phyloP scores from a whole-genome alignment of 441 rosid species.

The Corymbia citriodora region DNA sequence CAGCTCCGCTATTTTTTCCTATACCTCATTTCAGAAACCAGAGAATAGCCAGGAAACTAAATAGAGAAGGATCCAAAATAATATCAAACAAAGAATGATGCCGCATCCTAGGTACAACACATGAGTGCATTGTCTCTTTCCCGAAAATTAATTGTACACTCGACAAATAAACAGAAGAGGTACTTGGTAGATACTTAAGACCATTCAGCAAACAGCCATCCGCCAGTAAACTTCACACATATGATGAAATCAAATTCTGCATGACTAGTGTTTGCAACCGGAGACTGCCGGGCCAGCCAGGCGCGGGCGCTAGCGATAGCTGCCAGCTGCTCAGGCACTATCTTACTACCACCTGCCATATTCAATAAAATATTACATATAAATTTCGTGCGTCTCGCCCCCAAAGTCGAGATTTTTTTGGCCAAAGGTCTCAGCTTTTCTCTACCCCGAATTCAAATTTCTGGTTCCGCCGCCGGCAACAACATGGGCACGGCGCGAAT shows the following conservation, averaged over 20 bases:
- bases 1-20: neutral
- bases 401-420: neutral
- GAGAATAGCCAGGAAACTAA: neutral
- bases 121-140: neutral
- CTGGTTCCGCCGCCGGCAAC: neutral
- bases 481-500: neutral
- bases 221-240: neutral
- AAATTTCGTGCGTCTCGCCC: neutral
- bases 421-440: neutral
- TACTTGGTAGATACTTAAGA: neutral
- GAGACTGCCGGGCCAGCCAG: neutral
- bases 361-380: neutral
- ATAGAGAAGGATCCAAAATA: neutral
- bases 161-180: neutral
- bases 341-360: neutral
- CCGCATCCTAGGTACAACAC: neutral
- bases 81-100: neutral
- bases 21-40: neutral
- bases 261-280: neutral
- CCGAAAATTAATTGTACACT: neutral
- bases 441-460: neutral
- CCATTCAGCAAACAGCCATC: neutral
- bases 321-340: neutral
- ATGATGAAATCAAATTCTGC: neutral
- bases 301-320: neutral